These are phyloP conservation scores for Rhizoclosmatium sp. DNA, from an alignment of 192 early-diverging fungal genomes.

Conservation along the genomic window DNA sequence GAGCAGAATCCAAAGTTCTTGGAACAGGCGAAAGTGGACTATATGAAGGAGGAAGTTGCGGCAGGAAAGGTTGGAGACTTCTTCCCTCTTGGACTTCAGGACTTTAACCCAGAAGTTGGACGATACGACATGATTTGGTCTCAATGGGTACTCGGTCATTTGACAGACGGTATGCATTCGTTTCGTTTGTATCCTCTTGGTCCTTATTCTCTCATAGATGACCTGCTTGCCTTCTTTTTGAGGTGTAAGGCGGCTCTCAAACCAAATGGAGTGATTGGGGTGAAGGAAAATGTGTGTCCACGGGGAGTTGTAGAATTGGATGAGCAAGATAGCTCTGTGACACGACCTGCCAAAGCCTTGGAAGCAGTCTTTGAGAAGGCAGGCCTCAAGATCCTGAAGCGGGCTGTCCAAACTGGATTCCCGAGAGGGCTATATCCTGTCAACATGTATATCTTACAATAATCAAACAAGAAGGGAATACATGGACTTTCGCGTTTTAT, in stretches of 20 bases:
- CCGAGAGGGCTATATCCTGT: conserved; percentile 47
- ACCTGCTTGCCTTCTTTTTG: conserved; percentile 84
- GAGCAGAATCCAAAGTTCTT: conserved; percentile 86
- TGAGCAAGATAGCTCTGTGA: conserved; percentile 67
- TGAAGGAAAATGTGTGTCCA: conserved; percentile 90
- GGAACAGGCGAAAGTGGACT: conserved; percentile 68
- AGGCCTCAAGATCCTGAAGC: conserved; percentile 48
- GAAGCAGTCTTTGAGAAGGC: conserved; percentile 47
- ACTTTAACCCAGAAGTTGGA: conserved; percentile 70
- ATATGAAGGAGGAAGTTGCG: conserved; percentile 63
- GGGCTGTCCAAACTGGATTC: conserved; percentile 48
- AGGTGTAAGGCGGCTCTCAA: conserved; percentile 76
- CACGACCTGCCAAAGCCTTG: conserved; percentile 43
- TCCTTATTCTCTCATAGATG: conserved; percentile 54
- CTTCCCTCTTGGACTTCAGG: conserved; percentile 81
- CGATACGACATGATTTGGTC: conserved; percentile 97
- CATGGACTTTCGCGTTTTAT: background rate
- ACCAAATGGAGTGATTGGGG: conserved; percentile 76
- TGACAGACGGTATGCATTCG: conserved; percentile 76
- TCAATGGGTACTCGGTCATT: conserved; percentile 96
- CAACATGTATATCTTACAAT: conserved; percentile 44
- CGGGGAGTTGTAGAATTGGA: conserved; percentile 74
- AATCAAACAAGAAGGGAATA: background rate
- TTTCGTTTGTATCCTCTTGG: background rate
- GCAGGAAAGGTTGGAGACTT: conserved; percentile 43